These are phyloP conservation scores for Centaurea solstitialis DNA, from an alignment of 129 eudicot species.

Conservation along the genomic window DNA sequence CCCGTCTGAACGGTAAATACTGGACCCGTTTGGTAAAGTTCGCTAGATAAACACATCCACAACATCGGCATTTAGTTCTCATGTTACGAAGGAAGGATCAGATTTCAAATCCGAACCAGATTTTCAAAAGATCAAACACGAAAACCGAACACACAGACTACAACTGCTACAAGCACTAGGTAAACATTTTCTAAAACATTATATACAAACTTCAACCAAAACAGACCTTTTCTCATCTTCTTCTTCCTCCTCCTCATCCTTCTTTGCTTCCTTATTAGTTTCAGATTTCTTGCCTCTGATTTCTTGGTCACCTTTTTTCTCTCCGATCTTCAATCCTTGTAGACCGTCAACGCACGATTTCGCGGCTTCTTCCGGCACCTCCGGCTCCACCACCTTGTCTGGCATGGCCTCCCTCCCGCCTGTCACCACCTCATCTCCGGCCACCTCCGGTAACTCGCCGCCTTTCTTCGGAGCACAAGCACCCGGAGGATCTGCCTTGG, in stretches of 20 bases:
- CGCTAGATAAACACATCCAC: too few relatives aligned
- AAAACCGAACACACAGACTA: neutral
- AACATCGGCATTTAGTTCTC: neutral
- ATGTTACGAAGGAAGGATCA: neutral
- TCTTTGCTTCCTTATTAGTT: conserved; percentile 6
- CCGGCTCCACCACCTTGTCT: conserved; percentile 48
- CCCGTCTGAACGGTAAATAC: too few relatives aligned
- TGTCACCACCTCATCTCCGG: conserved; percentile 45
- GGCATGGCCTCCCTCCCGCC: conserved; percentile 41
- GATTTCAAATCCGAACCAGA: neutral
- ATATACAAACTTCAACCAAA: conserved; percentile 60
- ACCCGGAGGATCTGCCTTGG: conserved; percentile 33
- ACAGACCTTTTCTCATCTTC: conserved; percentile 33
- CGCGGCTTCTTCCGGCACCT: conserved; percentile 41
- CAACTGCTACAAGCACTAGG: conserved; percentile 12
- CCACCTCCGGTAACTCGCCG: conserved; percentile 38
- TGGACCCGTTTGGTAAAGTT: too few relatives aligned
- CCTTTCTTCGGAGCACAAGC: conserved; percentile 63
- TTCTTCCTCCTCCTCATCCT: conserved; percentile 37
- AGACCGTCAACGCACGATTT: conserved; percentile 61
- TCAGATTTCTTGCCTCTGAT: conserved; percentile 27
- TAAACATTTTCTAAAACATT: conserved; percentile 16
- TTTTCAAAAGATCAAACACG: neutral
- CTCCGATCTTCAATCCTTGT: conserved; percentile 64
- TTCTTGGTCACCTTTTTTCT: conserved; percentile 25